A percentile compares a stretch with the other conserved stretches of the same genome.
phyloP scores from a whole-genome alignment of 108 stramenopile species.

The Aureococcus anophagefferens region DNA sequence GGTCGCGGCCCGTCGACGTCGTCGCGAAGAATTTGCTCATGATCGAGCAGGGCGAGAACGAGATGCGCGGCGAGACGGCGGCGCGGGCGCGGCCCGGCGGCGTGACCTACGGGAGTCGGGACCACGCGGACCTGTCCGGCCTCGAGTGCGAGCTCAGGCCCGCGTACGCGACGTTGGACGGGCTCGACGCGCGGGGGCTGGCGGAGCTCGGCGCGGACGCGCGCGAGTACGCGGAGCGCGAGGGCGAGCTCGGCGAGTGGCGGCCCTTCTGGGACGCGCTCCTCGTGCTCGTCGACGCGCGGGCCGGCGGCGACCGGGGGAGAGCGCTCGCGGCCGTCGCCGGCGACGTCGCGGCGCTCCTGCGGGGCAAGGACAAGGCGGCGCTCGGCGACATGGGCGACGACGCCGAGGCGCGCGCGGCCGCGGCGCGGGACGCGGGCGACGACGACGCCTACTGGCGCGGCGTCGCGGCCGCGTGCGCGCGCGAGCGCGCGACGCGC shows the following conservation, averaged over 20 bases:
- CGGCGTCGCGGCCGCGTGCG: not conserved
- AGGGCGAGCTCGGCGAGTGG: not conserved
- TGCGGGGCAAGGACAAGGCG: not conserved
- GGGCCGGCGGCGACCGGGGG: not conserved
- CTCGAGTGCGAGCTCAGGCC: too few relatives aligned
- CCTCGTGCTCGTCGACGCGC: not conserved
- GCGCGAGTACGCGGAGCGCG: not conserved
- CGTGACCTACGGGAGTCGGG: too few relatives aligned
- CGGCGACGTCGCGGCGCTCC: not conserved
- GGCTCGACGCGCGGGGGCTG: too few relatives aligned
- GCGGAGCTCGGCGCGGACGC: too few relatives aligned
- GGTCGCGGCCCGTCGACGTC: slow-evolving; percentile 87
- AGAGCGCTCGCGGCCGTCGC: not conserved
- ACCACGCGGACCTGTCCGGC: too few relatives aligned
- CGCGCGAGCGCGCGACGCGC: not conserved
- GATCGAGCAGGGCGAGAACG: slow-evolving; percentile 44
- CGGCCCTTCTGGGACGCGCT: not conserved
- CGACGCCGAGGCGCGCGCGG: not conserved
- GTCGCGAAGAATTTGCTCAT: slow-evolving; percentile 90
- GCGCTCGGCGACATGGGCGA: not conserved
- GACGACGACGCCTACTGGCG: not conserved
- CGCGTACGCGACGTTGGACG: too few relatives aligned
- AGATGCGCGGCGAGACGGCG: not conserved
- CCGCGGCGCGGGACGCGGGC: too few relatives aligned
- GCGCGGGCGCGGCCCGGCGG: too few relatives aligned